Evolutionary conservation across 345 rosid species (phyloP).

Genomic region (Anacardium occidentale): DNA sequence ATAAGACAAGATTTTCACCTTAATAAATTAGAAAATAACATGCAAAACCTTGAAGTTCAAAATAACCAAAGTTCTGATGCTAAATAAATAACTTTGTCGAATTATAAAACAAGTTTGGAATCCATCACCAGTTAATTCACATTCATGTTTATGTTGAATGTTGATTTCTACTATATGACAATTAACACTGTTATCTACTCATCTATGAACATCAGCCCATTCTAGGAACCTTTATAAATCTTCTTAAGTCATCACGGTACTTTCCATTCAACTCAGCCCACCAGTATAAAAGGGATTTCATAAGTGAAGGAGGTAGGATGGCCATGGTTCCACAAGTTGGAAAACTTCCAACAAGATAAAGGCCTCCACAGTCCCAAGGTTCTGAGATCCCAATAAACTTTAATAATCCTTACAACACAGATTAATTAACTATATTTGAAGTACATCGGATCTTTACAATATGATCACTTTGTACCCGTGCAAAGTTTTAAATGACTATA

Average conservation of each 20-base stretch:
- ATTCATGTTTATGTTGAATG: not conserved
- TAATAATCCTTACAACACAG: no score
- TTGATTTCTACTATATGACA: not conserved
- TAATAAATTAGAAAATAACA: not conserved
- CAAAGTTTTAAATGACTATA: no score
- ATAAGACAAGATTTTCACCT: not conserved
- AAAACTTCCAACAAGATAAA: slow-evolving; percentile 89
- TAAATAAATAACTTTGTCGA: no score
- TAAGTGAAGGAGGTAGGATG: not conserved
- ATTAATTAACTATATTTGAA: slow-evolving; percentile 66
- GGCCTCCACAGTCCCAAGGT: slow-evolving; percentile 99
- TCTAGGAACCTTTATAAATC: slow-evolving; percentile 70
- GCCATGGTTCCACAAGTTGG: slow-evolving; percentile 27
- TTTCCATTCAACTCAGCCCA: slow-evolving; percentile 99
- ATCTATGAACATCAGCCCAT: not conserved
- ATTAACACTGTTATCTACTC: not conserved
- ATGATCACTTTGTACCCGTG: no score
- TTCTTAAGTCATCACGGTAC: slow-evolving; percentile 85
- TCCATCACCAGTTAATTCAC: not conserved
- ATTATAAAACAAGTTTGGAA: no score
- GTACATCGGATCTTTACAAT: slow-evolving; percentile 55
- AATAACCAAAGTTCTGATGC: not conserved
- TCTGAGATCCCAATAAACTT: slow-evolving; percentile 88
- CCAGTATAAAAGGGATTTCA: slow-evolving; percentile 42
- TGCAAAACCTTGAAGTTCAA: not conserved